Evolutionary conservation across 1,139 yeast genomes (phyloP), one percentile per base, ranked within the genome.

Genomic region (Candida frijolesensis): DNA sequence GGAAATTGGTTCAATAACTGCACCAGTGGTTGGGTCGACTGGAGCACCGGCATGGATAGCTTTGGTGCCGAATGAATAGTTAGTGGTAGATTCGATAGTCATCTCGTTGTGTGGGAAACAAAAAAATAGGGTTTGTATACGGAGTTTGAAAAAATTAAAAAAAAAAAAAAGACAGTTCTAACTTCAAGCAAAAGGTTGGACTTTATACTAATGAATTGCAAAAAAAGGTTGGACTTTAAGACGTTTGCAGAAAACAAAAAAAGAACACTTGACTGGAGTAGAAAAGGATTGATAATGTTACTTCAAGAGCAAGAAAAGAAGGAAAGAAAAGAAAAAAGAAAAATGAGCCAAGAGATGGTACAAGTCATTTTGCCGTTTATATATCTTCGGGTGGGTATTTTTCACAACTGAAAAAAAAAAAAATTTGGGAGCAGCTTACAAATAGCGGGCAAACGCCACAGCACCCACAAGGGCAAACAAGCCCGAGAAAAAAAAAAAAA

Each of bases 11-110:
- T 87, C 89, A 58, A 89, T 89, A 51, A 89, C 96, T 18, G 96
- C 96, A 55, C 96, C 96, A 50, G 96, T 89, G 58, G 72, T 67
- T 44, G 84, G 75, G 65, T 89, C 96, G 49, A 82, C 79, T 53
- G 83, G 84, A 29, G 92, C 82, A 57, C 96, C 96, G 35, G 88
- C 86, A 68, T 89, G 96, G 61, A 89, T 86, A 50, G 96, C 96
- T 62, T 79, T 79, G 52, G 96, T 89, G 54, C 89, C 92, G 63
- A 89, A 89, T 19, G 79, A 78, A 66, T 64, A 75, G 49, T 60
- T 57, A 7, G 60, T 45, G 15, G 53, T 43, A 38, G 57, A 52
- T 49, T 64, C 66, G 54, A 63, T 60, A 50, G 68, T 65, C 68
- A 65, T 65, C 34, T 12, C 42, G 32, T 12, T 27, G n/a, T 6